These are phyloP conservation scores for Blastobotrys mokoenaii DNA, from an alignment of 805 yeast genomes.

Conservation along the genomic window DNA sequence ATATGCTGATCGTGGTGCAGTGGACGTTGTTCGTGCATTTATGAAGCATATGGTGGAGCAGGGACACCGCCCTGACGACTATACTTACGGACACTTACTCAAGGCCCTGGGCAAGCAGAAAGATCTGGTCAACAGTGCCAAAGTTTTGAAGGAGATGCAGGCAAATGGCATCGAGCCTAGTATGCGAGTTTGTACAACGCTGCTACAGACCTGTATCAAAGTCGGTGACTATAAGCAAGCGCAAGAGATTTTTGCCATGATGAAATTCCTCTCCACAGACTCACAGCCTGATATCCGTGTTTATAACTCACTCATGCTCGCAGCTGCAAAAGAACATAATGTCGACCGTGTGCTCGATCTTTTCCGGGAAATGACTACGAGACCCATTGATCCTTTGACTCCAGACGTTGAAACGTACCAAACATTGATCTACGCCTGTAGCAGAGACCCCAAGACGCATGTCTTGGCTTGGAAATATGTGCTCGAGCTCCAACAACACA, in stretches of 20 bases:
- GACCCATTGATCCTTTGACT: conserved; percentile 28
- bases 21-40: conserved; percentile 16
- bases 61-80: conserved; percentile 19
- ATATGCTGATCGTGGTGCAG: conserved; percentile 25
- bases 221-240: conserved; percentile 49
- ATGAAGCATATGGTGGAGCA: conserved; percentile 17
- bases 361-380: conserved; percentile 53
- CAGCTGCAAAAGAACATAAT: conserved; percentile 53
- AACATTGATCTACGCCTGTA: conserved; percentile 61
- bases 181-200: conserved; percentile 40
- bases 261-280: conserved; percentile 66
- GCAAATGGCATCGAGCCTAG: conserved; percentile 9
- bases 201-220: conserved; percentile 54
- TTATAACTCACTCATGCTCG: conserved; percentile 63
- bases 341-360: conserved; percentile 71
- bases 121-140: conserved; percentile 19
- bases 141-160: conserved; percentile 12
- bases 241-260: conserved; percentile 63
- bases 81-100: conserved; percentile 27
- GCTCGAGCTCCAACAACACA: conserved; percentile 46
- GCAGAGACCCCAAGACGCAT: conserved; percentile 40
- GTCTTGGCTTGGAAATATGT: conserved; percentile 72
- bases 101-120: conserved; percentile 23
- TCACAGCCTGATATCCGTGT: conserved; percentile 62
- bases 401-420: conserved; percentile 42